Percentiles rank a stretch among this genome's conserved stretches.
Conservation (phyloP, 345 rosid genomes). For the Stellera chamaejasme region DNA sequence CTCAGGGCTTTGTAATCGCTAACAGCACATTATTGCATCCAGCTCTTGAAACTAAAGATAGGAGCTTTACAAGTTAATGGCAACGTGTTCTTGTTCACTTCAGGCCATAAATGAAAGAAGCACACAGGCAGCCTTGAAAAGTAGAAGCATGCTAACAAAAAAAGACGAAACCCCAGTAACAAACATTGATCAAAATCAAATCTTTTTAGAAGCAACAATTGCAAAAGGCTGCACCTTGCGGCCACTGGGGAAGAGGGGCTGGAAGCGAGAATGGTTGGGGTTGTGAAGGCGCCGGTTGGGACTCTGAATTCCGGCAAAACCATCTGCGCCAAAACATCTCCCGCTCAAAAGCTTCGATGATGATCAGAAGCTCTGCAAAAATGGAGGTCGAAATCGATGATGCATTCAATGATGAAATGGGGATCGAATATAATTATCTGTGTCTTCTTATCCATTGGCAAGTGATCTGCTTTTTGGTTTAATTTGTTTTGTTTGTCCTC, state of each 20-base stretch:
- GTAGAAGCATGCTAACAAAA: not conserved
- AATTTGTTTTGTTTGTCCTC: too few relatives aligned
- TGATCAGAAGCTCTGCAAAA: conserved; percentile 1
- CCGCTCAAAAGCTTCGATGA: not conserved
- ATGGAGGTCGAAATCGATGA: too few relatives aligned
- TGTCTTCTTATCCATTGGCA: too few relatives aligned
- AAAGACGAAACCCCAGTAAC: not conserved
- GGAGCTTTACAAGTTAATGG: too few relatives aligned
- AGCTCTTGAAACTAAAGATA: too few relatives aligned
- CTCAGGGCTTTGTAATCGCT: too few relatives aligned
- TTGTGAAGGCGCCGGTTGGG: conserved; percentile 21
- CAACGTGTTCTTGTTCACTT: too few relatives aligned
- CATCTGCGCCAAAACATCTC: conserved; percentile 54
- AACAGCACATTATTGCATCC: too few relatives aligned
- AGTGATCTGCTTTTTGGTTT: too few relatives aligned
- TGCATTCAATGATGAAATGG: too few relatives aligned
- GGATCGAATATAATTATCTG: too few relatives aligned
- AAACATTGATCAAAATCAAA: not conserved
- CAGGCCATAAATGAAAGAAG: not conserved
- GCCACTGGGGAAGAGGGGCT: conserved; percentile 61
- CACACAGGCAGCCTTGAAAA: not conserved
- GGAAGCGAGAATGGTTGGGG: conserved; percentile 59
- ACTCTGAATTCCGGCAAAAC: conserved; percentile 29
- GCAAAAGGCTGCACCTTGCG: conserved; percentile 38
- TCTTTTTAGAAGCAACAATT: not conserved